Evolutionary conservation across 2,329 filamentous ascomycete species (phyloP), one percentile per base, ranked within the genome.

Genomic region (Colletotrichum higginsianum): DNA sequence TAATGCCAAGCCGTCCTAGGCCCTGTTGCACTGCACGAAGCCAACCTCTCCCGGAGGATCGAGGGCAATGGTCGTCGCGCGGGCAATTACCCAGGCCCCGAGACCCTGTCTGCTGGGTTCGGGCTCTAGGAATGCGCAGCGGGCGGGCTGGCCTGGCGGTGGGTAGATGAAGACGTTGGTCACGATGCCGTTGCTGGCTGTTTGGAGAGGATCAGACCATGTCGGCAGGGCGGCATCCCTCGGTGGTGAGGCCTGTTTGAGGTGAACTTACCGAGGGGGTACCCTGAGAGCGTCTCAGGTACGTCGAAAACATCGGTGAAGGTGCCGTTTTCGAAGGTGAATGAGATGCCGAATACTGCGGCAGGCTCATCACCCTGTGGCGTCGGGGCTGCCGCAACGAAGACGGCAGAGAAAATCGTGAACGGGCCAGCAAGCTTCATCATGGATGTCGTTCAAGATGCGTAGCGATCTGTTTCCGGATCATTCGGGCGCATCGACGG

Each of bases 201-300:
- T 61, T 38, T 53, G 49, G 49, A 50, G 5, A 26, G 35, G 46
- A n/a, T 50, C 30, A 35, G n/a, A 6, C 30, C 30, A 42, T 67
- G 64, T 65, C 26, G 49, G 52, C 52, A 65, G 56, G 50, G 50
- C 26, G 35, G 42, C 40, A 21, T 30, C 50, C 30, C 57, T 58
- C 57, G 64, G 68, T 6, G 46, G 18, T n/a, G 21, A 64, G 38
- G 18, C 66, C 66, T 42, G 46, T 63, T 70, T 55, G 26, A 69
- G 66, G 30, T 44, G 61, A 42, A 2, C 47, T 42, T 49, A 55
- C 60, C 66, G 61, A 70, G 55, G 12, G 30, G 23, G 23, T 52
- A 72, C 46, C 64, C 68, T 57, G 65, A 68, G 15, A 71, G 46
- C 52, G 68, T 71, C 57, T 70, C 69, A 61, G 69, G 66, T 65